phyloP scores from a whole-genome alignment of 495 filamentous ascomycete species.

The Parachaetomium inaequale region DNA sequence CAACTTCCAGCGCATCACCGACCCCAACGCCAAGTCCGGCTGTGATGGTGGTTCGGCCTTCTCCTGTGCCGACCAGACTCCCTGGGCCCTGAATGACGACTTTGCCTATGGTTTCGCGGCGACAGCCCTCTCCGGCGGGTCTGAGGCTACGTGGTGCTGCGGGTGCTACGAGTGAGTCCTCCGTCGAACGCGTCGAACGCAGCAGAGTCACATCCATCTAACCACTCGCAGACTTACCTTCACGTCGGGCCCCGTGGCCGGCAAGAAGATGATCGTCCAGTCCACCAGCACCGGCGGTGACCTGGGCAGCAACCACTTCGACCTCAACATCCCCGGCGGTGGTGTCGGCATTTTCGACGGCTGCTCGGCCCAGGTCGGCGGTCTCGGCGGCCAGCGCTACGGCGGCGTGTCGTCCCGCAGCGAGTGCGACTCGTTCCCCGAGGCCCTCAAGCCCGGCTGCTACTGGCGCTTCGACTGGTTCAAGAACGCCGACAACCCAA shows the following conservation, averaged over 20 bases:
- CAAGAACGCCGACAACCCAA: slow-evolving; percentile 53
- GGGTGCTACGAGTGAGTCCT: slow-evolving; percentile 51
- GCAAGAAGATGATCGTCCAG: slow-evolving; percentile 60
- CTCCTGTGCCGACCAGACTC: slow-evolving; percentile 52
- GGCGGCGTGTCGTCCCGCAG: slow-evolving; percentile 50
- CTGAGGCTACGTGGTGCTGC: slow-evolving; percentile 53
- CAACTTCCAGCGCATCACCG: slow-evolving; percentile 43
- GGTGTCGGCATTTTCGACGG: slow-evolving; percentile 56
- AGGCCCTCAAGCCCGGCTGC: slow-evolving; percentile 51
- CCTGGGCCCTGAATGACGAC: slow-evolving; percentile 51
- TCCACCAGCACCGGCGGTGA: slow-evolving; percentile 61
- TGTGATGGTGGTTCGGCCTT: slow-evolving; percentile 48
- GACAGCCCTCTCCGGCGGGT: slow-evolving; percentile 42
- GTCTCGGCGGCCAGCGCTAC: slow-evolving; percentile 53
- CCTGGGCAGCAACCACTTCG: slow-evolving; percentile 55
- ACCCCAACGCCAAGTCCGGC: slow-evolving; percentile 29
- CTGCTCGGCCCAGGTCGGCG: slow-evolving; percentile 51
- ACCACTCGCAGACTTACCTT: slow-evolving; percentile 32
- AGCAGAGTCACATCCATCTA: neutral
- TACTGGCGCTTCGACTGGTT: slow-evolving; percentile 61
- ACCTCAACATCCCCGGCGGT: slow-evolving; percentile 56
- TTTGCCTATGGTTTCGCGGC: slow-evolving; percentile 58
- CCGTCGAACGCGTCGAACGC: neutral
- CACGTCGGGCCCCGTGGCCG: slow-evolving; percentile 40
- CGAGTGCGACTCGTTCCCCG: slow-evolving; percentile 50